phyloP scores from a whole-genome alignment of 257 asterid genomes.

The Paulownia fortunei region DNA sequence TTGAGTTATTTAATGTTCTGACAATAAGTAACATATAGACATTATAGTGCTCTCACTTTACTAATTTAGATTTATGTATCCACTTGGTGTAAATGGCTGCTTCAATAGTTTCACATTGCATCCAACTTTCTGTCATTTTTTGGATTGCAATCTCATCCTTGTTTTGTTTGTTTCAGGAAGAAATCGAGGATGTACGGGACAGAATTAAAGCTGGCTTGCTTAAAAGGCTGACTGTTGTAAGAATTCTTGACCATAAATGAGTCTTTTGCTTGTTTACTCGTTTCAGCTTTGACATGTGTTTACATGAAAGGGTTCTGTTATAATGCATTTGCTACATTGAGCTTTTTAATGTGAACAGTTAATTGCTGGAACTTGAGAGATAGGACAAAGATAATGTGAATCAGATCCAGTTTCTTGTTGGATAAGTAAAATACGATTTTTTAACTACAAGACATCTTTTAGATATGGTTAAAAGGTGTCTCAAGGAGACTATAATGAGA shows the following conservation, averaged over 20 bases:
- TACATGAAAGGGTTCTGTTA: slow-evolving; percentile 13
- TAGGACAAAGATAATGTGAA: slow-evolving; percentile 1
- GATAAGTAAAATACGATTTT: slow-evolving; percentile 9
- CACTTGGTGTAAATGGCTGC: slow-evolving; percentile 18
- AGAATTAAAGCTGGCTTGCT: slow-evolving; percentile 78
- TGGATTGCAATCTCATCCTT: slow-evolving; percentile 24
- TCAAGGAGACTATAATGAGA: not conserved
- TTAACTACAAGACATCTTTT: not conserved
- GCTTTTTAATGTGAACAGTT: not conserved
- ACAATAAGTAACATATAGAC: not conserved
- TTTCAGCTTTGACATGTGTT: not conserved
- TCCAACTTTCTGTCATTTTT: slow-evolving; percentile 1
- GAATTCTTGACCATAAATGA: slow-evolving; percentile 36
- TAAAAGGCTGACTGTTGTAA: slow-evolving; percentile 68
- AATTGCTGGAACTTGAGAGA: slow-evolving; percentile 8
- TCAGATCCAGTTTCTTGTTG: slow-evolving; percentile 13
- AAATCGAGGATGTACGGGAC: slow-evolving; percentile 71
- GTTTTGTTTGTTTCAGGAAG: slow-evolving; percentile 66
- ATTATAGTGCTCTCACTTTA: slow-evolving; percentile 24
- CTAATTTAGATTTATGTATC: slow-evolving; percentile 19
- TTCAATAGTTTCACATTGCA: not conserved
- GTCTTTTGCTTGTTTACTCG: slow-evolving; percentile 24
- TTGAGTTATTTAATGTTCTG: slow-evolving; percentile 12
- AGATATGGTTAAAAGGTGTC: slow-evolving; percentile 15
- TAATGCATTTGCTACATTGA: slow-evolving; percentile 8